Conservation (phyloP, 129 eudicot species). For the Artemisia annua region DNA sequence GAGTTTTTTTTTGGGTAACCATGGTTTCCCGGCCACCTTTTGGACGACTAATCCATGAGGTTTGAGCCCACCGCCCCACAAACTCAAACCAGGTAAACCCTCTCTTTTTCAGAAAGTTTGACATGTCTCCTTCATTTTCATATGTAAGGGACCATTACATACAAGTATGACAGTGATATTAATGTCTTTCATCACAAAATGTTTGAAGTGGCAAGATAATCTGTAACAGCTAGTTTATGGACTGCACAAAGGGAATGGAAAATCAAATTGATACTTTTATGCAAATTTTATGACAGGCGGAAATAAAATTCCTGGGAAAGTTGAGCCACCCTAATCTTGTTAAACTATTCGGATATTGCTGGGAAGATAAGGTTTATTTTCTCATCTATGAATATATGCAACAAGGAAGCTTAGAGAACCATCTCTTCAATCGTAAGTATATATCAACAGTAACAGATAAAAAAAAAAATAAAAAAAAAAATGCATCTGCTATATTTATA, state of each 20-base stretch:
- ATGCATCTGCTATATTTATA: neutral
- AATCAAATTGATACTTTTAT: neutral
- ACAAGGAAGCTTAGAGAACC: slow-evolving; percentile 62
- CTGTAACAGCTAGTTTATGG: neutral
- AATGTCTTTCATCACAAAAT: neutral
- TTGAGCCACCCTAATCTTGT: slow-evolving; percentile 62
- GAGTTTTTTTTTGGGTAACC: neutral
- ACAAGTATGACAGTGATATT: neutral
- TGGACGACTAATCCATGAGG: no score
- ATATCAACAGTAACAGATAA: no score
- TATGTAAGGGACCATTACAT: neutral
- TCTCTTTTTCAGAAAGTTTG: neutral
- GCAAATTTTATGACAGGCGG: slow-evolving; percentile 49
- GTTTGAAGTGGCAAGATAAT: slow-evolving; percentile 1
- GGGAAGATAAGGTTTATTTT: slow-evolving; percentile 53
- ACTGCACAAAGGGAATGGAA: neutral
- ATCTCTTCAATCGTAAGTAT: slow-evolving; percentile 60
- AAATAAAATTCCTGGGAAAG: slow-evolving; percentile 62
- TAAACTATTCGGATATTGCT: slow-evolving; percentile 61
- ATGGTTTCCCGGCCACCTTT: neutral
- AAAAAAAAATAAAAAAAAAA: neutral
- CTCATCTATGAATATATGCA: slow-evolving; percentile 71
- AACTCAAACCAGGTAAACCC: no score
- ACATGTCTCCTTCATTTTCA: neutral
- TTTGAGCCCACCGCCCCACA: no score